Evolutionary conservation across 176 grass and related monocot genomes (phyloP), one percentile per base, ranked within the genome.

Genomic region (Oryza glaberrima): DNA sequence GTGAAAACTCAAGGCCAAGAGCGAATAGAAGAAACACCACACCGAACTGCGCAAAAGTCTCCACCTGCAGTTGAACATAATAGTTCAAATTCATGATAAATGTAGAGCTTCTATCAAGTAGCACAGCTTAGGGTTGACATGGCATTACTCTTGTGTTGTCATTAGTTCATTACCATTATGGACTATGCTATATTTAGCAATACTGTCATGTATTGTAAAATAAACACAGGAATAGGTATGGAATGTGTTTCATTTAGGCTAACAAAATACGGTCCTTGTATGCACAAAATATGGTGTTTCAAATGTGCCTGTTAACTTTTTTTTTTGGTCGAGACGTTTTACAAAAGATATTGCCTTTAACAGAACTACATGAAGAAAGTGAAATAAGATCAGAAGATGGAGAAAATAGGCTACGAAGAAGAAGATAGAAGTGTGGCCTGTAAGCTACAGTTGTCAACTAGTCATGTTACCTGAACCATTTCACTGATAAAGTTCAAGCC

Each of bases 11-110:
- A 22, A 99, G 97, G 68, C 97, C 97, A 56, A 99, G 85, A 67
- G 97, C 97, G 36, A 99, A 99, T 81, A 99, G 97, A 72, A 99
- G 97, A 99, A 99, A 99, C 13, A 96, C 94, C 51, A 99, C 97
- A 83, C 97, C 97, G 92, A 99, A 99, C 7, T 99, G 97, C 64
- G 97, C 97, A 92, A 99, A 91, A 54, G 97, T 99, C 84, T 99
- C 97, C 81, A 99, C 97, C 97, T 99, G 76, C 58, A 90, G 70
- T 75, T 77, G 69, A 71, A 90, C 64, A 73, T 19, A 81, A 56
- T 6, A 72, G 69, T 72, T 92, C 3, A 63, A 11, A 63, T 63
- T 58, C 20, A 84, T 36, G 34, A 80, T 74, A 78, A 67, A 70
- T 49, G 65, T 22, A 46, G 15, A 3, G 69, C 28, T n/a, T 69